Evolutionary conservation across 257 asterid genomes (phyloP).

Genomic region (Nemophila menziesii): DNA sequence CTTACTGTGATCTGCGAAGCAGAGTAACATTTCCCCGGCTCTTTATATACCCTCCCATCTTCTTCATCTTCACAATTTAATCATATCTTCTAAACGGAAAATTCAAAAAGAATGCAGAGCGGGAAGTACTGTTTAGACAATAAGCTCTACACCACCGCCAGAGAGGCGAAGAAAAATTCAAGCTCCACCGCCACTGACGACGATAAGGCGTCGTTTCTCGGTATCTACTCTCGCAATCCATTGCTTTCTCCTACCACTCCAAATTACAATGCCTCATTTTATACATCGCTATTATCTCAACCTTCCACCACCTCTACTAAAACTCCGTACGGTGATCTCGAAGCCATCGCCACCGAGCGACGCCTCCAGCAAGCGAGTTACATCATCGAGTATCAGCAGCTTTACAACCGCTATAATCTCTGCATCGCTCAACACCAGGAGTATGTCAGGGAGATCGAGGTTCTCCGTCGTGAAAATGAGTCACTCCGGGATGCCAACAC

Average conservation of each 20-base stretch:
- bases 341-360: conserved; percentile 18
- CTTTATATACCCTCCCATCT: background rate
- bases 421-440: conserved; percentile 50
- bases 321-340: conserved; percentile 33
- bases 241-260: conserved; percentile 43
- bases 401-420: conserved; percentile 48
- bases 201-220: conserved; percentile 10
- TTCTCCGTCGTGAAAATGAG: conserved; percentile 50
- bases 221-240: conserved; percentile 6
- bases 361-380: conserved; percentile 33
- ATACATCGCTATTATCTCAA: conserved; percentile 34
- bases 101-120: conserved; percentile 26
- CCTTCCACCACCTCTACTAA: conserved; percentile 36
- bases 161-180: background rate
- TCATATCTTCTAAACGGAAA: conserved; percentile 1
- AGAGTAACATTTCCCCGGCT: background rate
- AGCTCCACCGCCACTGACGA: background rate
- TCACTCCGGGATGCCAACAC: conserved; percentile 48
- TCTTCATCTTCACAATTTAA: background rate
- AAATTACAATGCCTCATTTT: conserved; percentile 22
- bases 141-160: conserved; percentile 12
- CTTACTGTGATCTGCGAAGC: background rate
- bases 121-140: conserved; percentile 15
- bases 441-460: conserved; percentile 41
- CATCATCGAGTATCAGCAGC: conserved; percentile 65